phyloP scores from a whole-genome alignment of 2,329 filamentous ascomycete species.

The Alternaria longipes region DNA sequence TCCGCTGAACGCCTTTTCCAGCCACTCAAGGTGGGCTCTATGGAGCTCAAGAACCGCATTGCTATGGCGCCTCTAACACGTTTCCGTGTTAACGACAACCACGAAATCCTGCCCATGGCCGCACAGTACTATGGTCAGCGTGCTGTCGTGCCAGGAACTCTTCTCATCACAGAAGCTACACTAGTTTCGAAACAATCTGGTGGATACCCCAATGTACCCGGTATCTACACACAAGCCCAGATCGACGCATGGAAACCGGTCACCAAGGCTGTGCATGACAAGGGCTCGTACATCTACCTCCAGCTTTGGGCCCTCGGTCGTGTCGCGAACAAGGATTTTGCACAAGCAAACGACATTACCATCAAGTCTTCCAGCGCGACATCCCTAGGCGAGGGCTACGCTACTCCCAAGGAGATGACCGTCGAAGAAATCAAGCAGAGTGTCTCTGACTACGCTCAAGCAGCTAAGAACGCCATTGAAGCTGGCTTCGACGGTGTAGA shows the following conservation, averaged over 20 bases:
- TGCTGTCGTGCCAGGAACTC: slow-evolving; percentile 61
- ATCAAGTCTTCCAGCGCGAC: slow-evolving; percentile 47
- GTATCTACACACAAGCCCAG: slow-evolving; percentile 61
- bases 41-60: slow-evolving; percentile 47
- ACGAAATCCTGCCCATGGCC: slow-evolving; percentile 56
- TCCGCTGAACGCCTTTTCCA: slow-evolving; percentile 44
- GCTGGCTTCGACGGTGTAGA: slow-evolving; percentile 71
- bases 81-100: slow-evolving; percentile 58
- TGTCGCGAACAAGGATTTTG: slow-evolving; percentile 54
- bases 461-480: slow-evolving; percentile 57
- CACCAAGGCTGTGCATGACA: slow-evolving; percentile 69
- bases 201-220: slow-evolving; percentile 63
- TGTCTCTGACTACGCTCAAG: slow-evolving; percentile 52
- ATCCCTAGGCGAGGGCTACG: slow-evolving; percentile 54
- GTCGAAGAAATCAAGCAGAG: slow-evolving; percentile 52
- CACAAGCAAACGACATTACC: slow-evolving; percentile 49
- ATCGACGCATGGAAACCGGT: slow-evolving; percentile 68
- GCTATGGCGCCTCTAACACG: slow-evolving; percentile 51
- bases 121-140: slow-evolving; percentile 65
- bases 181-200: slow-evolving; percentile 59
- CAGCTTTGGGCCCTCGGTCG: slow-evolving; percentile 72
- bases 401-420: slow-evolving; percentile 50
- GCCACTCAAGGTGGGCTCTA: slow-evolving; percentile 47
- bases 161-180: slow-evolving; percentile 68
- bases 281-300: slow-evolving; percentile 67